These are phyloP conservation scores for Calonectria hawksworthii DNA, from an alignment of 2,329 filamentous ascomycete species.

Conservation along the genomic window DNA sequence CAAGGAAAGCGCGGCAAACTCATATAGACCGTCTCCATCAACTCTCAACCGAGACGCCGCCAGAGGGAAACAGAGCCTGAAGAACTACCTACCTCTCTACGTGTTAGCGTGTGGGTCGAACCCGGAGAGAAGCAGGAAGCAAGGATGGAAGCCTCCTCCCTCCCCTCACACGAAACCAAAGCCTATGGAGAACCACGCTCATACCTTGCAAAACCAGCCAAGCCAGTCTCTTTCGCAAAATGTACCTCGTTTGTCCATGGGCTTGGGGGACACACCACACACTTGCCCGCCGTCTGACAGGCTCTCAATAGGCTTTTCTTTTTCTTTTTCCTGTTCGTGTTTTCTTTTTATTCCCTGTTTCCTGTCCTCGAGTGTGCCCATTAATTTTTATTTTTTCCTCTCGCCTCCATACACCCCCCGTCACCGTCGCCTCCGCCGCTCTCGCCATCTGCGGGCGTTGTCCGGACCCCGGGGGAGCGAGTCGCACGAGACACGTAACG, in stretches of 20 bases:
- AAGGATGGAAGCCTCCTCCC: slow-evolving; percentile 3
- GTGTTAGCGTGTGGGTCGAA: slow-evolving; percentile 14
- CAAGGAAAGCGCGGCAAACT: not conserved
- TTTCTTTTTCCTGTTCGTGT: slow-evolving; percentile 17
- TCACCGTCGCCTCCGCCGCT: slow-evolving; percentile 1
- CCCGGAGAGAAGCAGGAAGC: slow-evolving; percentile 3
- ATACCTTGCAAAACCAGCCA: not conserved
- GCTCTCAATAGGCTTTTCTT: slow-evolving; percentile 25
- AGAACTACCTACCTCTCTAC: not conserved
- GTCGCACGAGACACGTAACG: slow-evolving; percentile 12
- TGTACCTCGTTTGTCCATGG: slow-evolving; percentile 14
- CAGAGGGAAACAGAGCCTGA: not conserved
- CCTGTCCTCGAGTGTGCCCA: not conserved
- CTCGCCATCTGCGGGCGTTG: slow-evolving; percentile 19
- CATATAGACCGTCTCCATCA: not conserved
- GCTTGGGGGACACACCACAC: not conserved
- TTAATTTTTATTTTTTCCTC: slow-evolving; percentile 1
- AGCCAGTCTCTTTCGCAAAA: slow-evolving; percentile 12
- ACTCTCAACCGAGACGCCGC: not conserved
- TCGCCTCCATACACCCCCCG: not conserved
- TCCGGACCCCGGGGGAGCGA: not conserved
- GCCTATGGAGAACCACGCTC: slow-evolving; percentile 9
- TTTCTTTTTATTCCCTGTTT: slow-evolving; percentile 13
- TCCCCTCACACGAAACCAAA: slow-evolving; percentile 22
- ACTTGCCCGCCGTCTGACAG: not conserved